Evolutionary conservation across 1,284 basidiomycete species (phyloP).

Genomic region (Trichosporon sp.): DNA sequence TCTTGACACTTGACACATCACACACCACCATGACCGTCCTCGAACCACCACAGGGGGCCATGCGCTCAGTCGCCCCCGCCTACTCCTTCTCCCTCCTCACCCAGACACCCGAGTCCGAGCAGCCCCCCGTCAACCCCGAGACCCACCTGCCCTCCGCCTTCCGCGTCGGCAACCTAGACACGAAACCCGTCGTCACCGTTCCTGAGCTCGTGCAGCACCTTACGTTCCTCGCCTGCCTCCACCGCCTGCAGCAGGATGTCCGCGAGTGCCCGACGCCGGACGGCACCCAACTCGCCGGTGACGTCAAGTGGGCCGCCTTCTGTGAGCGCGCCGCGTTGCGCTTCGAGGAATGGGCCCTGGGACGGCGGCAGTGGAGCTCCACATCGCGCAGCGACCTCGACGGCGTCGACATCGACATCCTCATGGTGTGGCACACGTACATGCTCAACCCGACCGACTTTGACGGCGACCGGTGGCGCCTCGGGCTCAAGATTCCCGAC

Average conservation of each 20-base stretch:
- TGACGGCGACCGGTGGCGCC: conserved; percentile 20
- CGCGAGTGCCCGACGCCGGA: conserved; percentile 8
- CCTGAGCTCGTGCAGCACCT: conserved; percentile 28
- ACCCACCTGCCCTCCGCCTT: conserved; percentile 24
- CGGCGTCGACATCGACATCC: conserved; percentile 22
- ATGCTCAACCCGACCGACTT: conserved; percentile 36
- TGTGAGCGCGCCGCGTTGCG: conserved; percentile 16
- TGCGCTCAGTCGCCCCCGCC: neutral
- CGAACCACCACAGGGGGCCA: neutral
- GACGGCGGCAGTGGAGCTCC: too few relatives aligned
- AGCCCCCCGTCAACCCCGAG: conserved; percentile 13
- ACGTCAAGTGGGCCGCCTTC: conserved; percentile 23
- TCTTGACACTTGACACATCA: neutral
- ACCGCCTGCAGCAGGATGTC: conserved; percentile 19
- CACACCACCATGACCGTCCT: neutral
- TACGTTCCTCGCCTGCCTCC: conserved; percentile 24
- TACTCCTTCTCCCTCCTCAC: neutral
- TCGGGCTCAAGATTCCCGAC: conserved; percentile 12
- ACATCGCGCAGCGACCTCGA: neutral
- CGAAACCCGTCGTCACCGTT: conserved; percentile 15
- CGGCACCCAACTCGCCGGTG: conserved; percentile 6
- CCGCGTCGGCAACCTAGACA: conserved; percentile 11
- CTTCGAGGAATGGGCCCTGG: conserved; percentile 15
- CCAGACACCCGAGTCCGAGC: neutral
- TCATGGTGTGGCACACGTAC: conserved; percentile 42